Percentiles rank a stretch among this genome's conserved stretches.
phyloP scores from a whole-genome alignment of 371 early-diverging fungal genomes.

The Dichotomocladium elegans region DNA sequence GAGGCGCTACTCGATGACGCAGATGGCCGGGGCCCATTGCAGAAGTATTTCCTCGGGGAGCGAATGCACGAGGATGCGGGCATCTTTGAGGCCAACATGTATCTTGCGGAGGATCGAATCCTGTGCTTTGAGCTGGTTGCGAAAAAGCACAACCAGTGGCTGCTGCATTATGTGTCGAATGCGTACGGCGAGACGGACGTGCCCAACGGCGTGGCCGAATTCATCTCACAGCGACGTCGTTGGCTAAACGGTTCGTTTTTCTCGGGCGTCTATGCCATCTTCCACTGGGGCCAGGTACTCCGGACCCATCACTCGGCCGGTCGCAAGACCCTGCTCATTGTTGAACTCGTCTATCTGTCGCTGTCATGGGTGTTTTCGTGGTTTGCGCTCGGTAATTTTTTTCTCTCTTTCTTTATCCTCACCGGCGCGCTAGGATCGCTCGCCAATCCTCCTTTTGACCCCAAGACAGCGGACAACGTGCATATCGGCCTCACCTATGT shows the following conservation, averaged over 20 bases:
- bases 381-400: slow-evolving; percentile 72
- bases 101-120: slow-evolving; percentile 84
- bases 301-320: slow-evolving; percentile 57
- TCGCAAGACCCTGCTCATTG: slow-evolving; percentile 61
- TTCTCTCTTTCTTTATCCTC: slow-evolving; percentile 81
- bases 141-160: slow-evolving; percentile 67
- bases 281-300: slow-evolving; percentile 54
- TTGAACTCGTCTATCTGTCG: slow-evolving; percentile 64
- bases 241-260: slow-evolving; percentile 87
- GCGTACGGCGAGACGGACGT: slow-evolving; percentile 86
- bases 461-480: slow-evolving; percentile 18
- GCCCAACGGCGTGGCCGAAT: slow-evolving; percentile 72
- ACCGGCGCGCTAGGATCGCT: slow-evolving; percentile 28
- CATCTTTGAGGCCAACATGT: slow-evolving; percentile 75
- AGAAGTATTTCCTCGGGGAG: slow-evolving; percentile 93
- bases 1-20: slow-evolving; percentile 73
- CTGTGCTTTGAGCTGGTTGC: slow-evolving; percentile 84
- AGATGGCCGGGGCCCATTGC: slow-evolving; percentile 71
- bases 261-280: slow-evolving; percentile 58
- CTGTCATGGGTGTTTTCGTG: slow-evolving; percentile 68
- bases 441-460: slow-evolving; percentile 28
- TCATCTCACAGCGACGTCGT: slow-evolving; percentile 83
- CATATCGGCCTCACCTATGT: slow-evolving; percentile 47
- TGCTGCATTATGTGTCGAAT: slow-evolving; percentile 62
- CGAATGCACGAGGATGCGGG: slow-evolving; percentile 70